Base-by-base conservation (phyloP, 495 filamentous ascomycete genomes). In the Pseudoneurospora amorphoporcata region DNA sequence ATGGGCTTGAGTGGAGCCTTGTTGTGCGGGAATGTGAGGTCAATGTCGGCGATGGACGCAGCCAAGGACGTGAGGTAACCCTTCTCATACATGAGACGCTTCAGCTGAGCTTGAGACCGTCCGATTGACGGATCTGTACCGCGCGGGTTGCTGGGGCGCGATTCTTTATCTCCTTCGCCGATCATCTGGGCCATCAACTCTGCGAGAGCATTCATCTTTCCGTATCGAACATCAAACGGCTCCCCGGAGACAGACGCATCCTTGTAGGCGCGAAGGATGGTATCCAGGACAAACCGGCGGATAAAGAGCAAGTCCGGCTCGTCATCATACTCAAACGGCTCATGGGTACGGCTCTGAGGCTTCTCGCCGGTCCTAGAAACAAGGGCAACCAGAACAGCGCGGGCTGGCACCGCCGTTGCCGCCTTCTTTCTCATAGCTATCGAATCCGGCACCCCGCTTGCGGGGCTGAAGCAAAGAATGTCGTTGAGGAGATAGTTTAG, bases 21-120 rank as follows among this genome's bases (percentile, higher is more conserved):
- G 23, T 95, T 93, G 40, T 91, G 90, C 3, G 95, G 95, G 82
- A 94, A 97, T 74, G 96, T 97, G 70, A 98, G 87, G 77, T 99
- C 95, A 71, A 99, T 91, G 75, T 99, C 95, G 14, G 95, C 94
- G 75, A 98, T 92, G 9, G 96, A 97, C n/a, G 88, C 86, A 4
- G 95, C 97, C 47, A 99, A 82, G 6, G 93, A 89, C 35, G 90
- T 84, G 70, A 98, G 93, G 80, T 95, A 98, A 70, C 95, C 92
- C 79, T 97, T 98, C 81, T 98, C 96, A 75, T 97, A 97, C 95
- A 99, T 99, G 45, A 97, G 88, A 76, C 92, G 94, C 19, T 91
- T 92, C 73, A 99, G 87, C 74, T 95, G 92, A 76, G 90, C 88
- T 45, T 92, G 88, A 5, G 90, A 87, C 10, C 83, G 79, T 70